phyloP scores from a whole-genome alignment of 2,329 filamentous ascomycete species.

The Arthroderma sp. region DNA sequence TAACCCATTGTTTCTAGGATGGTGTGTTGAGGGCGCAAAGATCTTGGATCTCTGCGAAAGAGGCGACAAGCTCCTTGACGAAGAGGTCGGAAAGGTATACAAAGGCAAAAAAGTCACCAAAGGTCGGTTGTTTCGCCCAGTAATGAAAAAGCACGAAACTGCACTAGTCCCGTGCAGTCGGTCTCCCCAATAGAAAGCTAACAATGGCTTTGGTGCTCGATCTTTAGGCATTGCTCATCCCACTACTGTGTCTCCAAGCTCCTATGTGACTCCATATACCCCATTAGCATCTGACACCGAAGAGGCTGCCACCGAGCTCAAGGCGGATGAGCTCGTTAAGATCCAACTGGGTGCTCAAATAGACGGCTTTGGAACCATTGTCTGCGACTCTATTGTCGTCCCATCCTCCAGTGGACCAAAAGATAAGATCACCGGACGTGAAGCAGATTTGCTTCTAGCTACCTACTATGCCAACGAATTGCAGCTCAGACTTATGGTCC shows the following conservation, averaged over 20 bases:
- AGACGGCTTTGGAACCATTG: constrained; percentile 89
- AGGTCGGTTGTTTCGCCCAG: constrained; percentile 40
- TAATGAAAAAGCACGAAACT: not conserved
- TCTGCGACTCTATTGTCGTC: constrained; percentile 82
- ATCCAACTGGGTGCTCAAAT: constrained; percentile 99
- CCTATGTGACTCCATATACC: constrained; percentile 93
- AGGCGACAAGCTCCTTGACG: constrained; percentile 87
- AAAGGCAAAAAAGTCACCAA: constrained; percentile 95
- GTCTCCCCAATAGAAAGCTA: not conserved
- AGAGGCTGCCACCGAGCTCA: constrained; percentile 67
- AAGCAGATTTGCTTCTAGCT: constrained; percentile 78
- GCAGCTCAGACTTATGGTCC: constrained; percentile 77
- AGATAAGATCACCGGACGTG: constrained; percentile 57
- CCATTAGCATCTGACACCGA: constrained; percentile 74
- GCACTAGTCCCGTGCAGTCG: not conserved
- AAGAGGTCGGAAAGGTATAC: constrained; percentile 91
- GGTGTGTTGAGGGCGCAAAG: constrained; percentile 73
- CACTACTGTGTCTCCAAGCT: constrained; percentile 84
- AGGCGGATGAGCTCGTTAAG: constrained; percentile 81
- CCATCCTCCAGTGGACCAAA: constrained; percentile 46
- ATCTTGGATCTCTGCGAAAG: constrained; percentile 89
- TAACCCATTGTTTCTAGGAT: constrained; percentile 31
- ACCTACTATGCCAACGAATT: constrained; percentile 95
- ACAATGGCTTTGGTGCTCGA: constrained; percentile 1
- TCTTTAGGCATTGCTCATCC: constrained; percentile 71